These are phyloP conservation scores for Suillus brevipes DNA, from an alignment of 768 basidiomycete genomes.

Conservation along the genomic window DNA sequence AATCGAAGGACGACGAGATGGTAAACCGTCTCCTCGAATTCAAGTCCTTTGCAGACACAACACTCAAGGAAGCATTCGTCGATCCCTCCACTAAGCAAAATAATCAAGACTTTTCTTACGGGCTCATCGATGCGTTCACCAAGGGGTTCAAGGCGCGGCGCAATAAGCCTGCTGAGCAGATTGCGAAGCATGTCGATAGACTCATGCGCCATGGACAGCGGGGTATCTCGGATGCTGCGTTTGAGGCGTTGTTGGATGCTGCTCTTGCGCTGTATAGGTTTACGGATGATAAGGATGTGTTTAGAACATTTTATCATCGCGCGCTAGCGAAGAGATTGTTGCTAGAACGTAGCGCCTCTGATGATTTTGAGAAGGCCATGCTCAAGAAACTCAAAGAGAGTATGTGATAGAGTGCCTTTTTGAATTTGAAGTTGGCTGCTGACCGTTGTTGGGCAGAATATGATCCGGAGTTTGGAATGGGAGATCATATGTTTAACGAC, in stretches of 20 bases:
- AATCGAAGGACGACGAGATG: constrained; percentile 70
- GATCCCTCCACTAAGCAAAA: constrained; percentile 36
- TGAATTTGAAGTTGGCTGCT: constrained; percentile 17
- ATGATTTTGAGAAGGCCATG: constrained; percentile 84
- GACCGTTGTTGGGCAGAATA: constrained; percentile 56
- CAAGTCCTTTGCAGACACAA: constrained; percentile 56
- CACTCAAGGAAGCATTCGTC: constrained; percentile 53
- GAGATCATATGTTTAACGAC: constrained; percentile 95
- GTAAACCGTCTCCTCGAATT: constrained; percentile 69
- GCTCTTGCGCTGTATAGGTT: constrained; percentile 78
- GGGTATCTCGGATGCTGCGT: constrained; percentile 58
- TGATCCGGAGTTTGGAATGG: constrained; percentile 93
- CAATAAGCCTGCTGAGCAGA: constrained; percentile 88
- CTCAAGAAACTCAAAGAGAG: constrained; percentile 83
- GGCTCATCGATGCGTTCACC: constrained; percentile 69
- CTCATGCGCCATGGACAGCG: constrained; percentile 88
- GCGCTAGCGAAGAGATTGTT: constrained; percentile 85
- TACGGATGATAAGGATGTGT: constrained; percentile 92
- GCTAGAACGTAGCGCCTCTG: constrained; percentile 79
- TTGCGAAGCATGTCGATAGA: constrained; percentile 87
- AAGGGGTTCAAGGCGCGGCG: constrained; percentile 72
- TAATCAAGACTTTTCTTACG: constrained; percentile 63
- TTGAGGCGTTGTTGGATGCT: constrained; percentile 60
- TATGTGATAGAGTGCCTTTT: constrained; percentile 40
- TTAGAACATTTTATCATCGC: constrained; percentile 89